Evolutionary conservation across 257 asterid genomes (phyloP), one percentile per base, ranked within the genome.

Genomic region (Linderniella brevidens): DNA sequence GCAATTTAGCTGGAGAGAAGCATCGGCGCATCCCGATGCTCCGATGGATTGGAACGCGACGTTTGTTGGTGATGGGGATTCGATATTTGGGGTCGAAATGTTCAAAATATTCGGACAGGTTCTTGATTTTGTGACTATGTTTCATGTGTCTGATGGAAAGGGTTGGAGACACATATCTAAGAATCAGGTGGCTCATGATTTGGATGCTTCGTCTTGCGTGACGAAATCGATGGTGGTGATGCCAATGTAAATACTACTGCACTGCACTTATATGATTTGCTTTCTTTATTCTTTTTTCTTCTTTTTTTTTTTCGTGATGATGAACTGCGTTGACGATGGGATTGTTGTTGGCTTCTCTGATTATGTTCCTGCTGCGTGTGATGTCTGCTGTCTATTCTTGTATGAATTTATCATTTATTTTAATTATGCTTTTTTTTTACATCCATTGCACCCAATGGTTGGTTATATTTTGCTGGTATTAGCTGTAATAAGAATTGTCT

Each of bases 11-110:
- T 90, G 96, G 96, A 64, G 19, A 5, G 88, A 85, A 57, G 70
- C 66, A 8, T 81, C 81, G 3, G 57, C 63, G 4, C 96, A 90
- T 53, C 96, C 98, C 7, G 98, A 88, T 60, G 98, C 96, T 3
- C 98, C 98, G 4, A 88, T 88, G 98, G 98, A 88, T 56, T 84
- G 96, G 99, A 85, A 90, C 46, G 99, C 99, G 29, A 74, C 82
- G 15, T 90, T 90, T 53, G 76, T 82, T 10, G 78, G 74, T n/a
- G 96, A 77, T 17, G 73, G 38, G 42, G 77, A 61, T 32, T 53
- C 65, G 19, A 69, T 90, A 29, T 81, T 81, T n/a, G 99, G 96
- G 1, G 68, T 90, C 0, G 99, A 90, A 54, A 90, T 90, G 93
- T 90, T 90, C 70, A 90, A 90, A 58, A 90, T 90, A 29, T 90